Percentiles rank a stretch among this genome's conserved stretches.
These are phyloP conservation scores for Styphnolobium japonicum DNA, from an alignment of 306 rosid genomes.

Conservation along the genomic window DNA sequence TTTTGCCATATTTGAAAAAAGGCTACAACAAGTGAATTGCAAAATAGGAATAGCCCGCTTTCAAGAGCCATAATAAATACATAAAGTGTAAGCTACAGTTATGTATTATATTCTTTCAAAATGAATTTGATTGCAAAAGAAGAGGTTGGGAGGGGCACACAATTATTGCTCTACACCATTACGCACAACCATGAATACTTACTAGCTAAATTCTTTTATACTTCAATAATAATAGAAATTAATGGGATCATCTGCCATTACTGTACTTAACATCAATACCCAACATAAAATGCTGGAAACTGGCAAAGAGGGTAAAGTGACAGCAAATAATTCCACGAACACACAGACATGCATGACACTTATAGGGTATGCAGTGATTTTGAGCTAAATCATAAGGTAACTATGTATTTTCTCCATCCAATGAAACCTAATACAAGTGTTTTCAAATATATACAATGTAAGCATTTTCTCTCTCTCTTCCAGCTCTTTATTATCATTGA, in stretches of 20 bases:
- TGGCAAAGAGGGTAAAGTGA: neutral
- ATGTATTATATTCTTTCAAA: neutral
- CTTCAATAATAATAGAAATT: neutral
- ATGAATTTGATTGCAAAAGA: neutral
- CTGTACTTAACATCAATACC: neutral
- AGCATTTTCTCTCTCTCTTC: neutral
- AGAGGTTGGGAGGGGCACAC: neutral
- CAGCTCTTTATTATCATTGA: neutral
- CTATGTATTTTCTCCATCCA: neutral
- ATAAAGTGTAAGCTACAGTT: neutral
- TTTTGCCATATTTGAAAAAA: neutral
- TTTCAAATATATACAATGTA: neutral
- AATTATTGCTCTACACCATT: neutral
- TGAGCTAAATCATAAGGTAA: neutral
- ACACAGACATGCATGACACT: neutral
- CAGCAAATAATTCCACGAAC: neutral
- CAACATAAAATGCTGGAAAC: neutral
- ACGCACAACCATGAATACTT: neutral
- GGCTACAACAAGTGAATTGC: neutral
- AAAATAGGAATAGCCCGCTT: neutral
- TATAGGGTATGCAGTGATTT: neutral
- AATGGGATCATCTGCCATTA: neutral
- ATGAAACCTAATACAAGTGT: neutral
- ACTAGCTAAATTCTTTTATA: neutral
- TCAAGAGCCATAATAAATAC: neutral